Evolutionary conservation across 2,329 filamentous ascomycete genomes (phyloP), one percentile per base, ranked within the genome.

Genomic region (Polytolypa hystricis): DNA sequence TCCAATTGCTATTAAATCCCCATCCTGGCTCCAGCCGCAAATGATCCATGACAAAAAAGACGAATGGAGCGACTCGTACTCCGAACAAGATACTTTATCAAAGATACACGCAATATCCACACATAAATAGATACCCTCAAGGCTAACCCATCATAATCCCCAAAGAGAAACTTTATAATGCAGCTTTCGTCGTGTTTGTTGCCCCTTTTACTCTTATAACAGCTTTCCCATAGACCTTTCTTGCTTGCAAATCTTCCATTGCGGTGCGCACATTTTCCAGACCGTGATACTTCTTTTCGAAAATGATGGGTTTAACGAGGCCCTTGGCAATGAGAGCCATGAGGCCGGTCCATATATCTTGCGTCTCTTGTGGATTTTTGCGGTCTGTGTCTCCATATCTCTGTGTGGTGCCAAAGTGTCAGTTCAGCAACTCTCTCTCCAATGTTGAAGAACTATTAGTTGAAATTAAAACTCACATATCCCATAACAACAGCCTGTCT

Each of bases 371-470:
- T 0, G 72, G 68, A 43, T 66, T 56, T 26, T 64, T 58, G 28
- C 73, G 56, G 12, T 69, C 62, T 23, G 66, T 71, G 52, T 77
- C 73, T 2, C 73, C 73, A 47, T 69, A 77, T 30, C 73, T 60
- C 42, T 44, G 19, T 25, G 9, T 3, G 9, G 12, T 18, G 8
- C 11, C 10, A 21, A 21, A n/a, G n/a, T n/a, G n/a, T n/a, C n/a
- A n/a, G n/a, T n/a, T n/a, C n/a, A n/a, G n/a, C n/a, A n/a, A n/a
- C n/a, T n/a, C n/a, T n/a, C n/a, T n/a, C n/a, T n/a, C n/a, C n/a
- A n/a, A n/a, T n/a, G n/a, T n/a, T n/a, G n/a, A n/a, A n/a, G n/a
- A n/a, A n/a, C n/a, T n/a, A n/a, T n/a, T 7, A 25, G 21, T 25
- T 25, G n/a, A 25, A 25, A 25, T n/a, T 25, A 25, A 3, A 19